Conservation (phyloP, 164 flowering plant genomes). For the Paratinospora sagittata region DNA sequence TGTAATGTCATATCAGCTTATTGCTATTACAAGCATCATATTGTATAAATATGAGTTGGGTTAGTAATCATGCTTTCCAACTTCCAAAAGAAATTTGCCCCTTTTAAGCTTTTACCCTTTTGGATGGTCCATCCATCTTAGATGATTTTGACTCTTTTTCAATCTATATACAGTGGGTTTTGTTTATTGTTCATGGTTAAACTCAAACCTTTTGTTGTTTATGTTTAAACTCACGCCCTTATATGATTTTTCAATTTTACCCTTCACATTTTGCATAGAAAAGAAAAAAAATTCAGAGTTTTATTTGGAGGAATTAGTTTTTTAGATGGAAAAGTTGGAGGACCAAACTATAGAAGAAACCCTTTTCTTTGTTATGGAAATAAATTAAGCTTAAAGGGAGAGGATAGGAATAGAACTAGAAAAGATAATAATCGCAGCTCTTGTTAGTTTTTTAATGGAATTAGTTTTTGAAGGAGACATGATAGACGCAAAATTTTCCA, state of each 20-base stretch:
- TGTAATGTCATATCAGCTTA: neutral
- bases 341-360: neutral
- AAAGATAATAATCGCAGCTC: neutral
- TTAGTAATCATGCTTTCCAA: no score
- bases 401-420: neutral
- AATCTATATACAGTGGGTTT: no score
- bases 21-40: neutral
- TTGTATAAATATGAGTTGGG: neutral
- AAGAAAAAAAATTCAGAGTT: neutral
- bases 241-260: neutral
- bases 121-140: neutral
- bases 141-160: neutral
- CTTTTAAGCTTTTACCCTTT: neutral
- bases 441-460: neutral
- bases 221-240: neutral
- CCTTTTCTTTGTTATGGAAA: neutral
- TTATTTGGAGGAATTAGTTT: neutral
- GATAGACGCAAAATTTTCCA: neutral
- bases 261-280: neutral
- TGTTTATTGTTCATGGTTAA: neutral
- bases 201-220: no score
- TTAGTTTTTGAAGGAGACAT: neutral
- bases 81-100: neutral
- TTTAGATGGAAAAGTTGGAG: neutral
- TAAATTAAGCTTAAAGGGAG: neutral